phyloP scores from a whole-genome alignment of 2,329 filamentous ascomycete species.

The Fusarium coicis region DNA sequence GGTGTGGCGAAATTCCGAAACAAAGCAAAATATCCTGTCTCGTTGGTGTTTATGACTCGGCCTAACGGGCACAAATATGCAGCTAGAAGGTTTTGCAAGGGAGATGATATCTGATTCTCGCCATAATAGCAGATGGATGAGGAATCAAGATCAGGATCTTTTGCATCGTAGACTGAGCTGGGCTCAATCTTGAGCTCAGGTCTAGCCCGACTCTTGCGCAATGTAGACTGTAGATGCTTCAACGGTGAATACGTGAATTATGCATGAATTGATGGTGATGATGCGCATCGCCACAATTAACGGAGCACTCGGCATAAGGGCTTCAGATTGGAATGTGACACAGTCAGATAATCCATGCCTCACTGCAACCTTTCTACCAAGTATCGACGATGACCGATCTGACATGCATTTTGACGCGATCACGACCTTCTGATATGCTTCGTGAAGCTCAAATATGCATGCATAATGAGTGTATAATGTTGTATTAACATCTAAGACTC shows the following conservation, averaged over 20 bases:
- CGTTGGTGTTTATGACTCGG: constrained; percentile 11
- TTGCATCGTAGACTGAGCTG: not conserved
- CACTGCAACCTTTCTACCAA: not conserved
- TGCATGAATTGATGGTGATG: not conserved
- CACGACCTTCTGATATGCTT: not conserved
- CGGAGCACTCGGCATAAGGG: not conserved
- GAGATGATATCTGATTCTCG: not conserved
- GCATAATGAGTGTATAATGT: fast-evolving
- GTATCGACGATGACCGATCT: not conserved
- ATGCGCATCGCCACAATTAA: not conserved
- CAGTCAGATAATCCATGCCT: not conserved
- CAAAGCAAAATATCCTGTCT: constrained; percentile 27
- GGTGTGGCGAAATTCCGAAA: constrained; percentile 39
- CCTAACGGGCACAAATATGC: constrained; percentile 13
- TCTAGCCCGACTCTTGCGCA: not conserved
- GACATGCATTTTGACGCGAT: constrained; percentile 4
- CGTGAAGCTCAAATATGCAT: not conserved
- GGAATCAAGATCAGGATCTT: not conserved
- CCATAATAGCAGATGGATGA: not conserved
- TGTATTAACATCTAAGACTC: fast-evolving
- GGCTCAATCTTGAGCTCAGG: constrained; percentile 12
- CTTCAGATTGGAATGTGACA: not conserved
- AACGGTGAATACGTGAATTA: not conserved
- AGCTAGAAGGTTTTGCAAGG: constrained; percentile 8
- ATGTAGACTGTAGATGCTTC: constrained; percentile 5